phyloP scores from a whole-genome alignment of 2,329 filamentous ascomycete species.

The Venturiaceae sp. region DNA sequence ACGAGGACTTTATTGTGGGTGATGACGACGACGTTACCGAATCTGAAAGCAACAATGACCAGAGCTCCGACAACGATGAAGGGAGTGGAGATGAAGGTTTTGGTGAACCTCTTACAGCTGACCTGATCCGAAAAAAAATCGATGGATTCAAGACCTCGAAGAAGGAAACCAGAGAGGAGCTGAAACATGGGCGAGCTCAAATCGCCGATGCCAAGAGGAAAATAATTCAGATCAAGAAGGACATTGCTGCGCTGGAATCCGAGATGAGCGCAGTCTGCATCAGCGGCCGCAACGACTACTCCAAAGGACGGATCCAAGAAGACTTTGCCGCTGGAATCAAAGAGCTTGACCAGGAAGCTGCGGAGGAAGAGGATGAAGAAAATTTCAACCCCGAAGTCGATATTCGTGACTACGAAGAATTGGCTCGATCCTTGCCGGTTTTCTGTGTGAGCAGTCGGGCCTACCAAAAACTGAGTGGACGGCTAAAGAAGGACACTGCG shows the following conservation, averaged over 20 bases:
- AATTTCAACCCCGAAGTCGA: slow-evolving; percentile 47
- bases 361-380: slow-evolving; percentile 42
- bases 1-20: slow-evolving; percentile 14
- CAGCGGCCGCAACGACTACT: slow-evolving; percentile 45
- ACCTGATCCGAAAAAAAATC: slow-evolving; percentile 32
- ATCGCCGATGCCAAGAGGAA: slow-evolving; percentile 11
- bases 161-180: slow-evolving; percentile 28
- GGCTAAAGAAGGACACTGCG: slow-evolving; percentile 41
- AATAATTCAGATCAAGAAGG: neutral
- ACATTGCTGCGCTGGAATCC: neutral
- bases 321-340: slow-evolving; percentile 52
- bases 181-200: slow-evolving; percentile 10
- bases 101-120: slow-evolving; percentile 21
- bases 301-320: slow-evolving; percentile 42
- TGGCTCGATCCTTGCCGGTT: slow-evolving; percentile 47
- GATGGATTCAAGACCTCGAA: slow-evolving; percentile 32
- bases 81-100: slow-evolving; percentile 14
- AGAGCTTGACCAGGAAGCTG: slow-evolving; percentile 49
- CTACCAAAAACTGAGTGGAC: slow-evolving; percentile 52
- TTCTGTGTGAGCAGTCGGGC: slow-evolving; percentile 55
- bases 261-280: slow-evolving; percentile 35
- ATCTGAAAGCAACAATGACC: slow-evolving; percentile 12
- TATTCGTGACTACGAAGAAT: slow-evolving; percentile 46
- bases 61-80: slow-evolving; percentile 9
- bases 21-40: slow-evolving; percentile 17